Evolutionary conservation across 2,329 filamentous ascomycete species (phyloP).

Genomic region (Apiospora arundinis): DNA sequence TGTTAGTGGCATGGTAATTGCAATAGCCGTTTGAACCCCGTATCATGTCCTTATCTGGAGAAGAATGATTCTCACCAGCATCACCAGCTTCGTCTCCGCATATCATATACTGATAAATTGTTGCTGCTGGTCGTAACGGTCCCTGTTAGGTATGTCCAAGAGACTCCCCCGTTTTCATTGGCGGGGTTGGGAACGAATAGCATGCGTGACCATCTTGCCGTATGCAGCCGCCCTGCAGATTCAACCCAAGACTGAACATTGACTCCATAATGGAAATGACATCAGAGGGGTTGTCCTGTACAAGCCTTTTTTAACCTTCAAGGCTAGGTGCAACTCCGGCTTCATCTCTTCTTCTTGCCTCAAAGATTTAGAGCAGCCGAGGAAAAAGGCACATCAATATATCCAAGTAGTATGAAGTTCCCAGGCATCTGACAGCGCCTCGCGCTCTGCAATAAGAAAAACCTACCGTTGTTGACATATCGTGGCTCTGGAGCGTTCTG

Average conservation of each 20-base stretch:
- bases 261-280: constrained; percentile 14
- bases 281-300: neutral
- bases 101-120: neutral
- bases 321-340: constrained; percentile 2
- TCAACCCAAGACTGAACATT: neutral
- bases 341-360: neutral
- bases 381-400: neutral
- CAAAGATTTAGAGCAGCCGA: neutral
- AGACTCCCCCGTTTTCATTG: neutral
- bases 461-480: constrained; percentile 3
- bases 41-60: neutral
- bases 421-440: neutral
- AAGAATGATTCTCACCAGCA: neutral
- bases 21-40: neutral
- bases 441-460: neutral
- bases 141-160: neutral
- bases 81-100: neutral
- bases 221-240: constrained; percentile 15
- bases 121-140: neutral
- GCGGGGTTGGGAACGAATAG: constrained; percentile 2
- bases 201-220: neutral
- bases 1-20: neutral
- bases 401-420: neutral
- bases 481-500: neutral
- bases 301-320: neutral